These are phyloP conservation scores for Gossypium bickii DNA, from an alignment of 345 rosid species.

Conservation along the genomic window DNA sequence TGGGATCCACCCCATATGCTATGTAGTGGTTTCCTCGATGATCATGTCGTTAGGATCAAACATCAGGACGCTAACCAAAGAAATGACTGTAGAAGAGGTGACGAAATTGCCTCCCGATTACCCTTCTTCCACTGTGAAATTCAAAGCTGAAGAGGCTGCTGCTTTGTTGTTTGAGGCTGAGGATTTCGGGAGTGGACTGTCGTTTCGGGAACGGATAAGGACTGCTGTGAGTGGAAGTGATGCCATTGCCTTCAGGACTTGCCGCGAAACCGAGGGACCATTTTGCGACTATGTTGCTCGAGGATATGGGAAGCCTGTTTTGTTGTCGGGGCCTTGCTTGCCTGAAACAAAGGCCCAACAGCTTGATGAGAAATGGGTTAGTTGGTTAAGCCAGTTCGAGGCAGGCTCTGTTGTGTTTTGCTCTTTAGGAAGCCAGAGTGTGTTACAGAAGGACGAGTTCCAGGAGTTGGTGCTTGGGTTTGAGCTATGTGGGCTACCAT, in stretches of 20 bases:
- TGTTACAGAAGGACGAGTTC: not conserved
- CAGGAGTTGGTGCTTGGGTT: conserved; percentile 2
- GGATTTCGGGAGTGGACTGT: not conserved
- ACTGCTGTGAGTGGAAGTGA: conserved; percentile 27
- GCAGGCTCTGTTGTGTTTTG: conserved; percentile 31
- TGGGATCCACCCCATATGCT: conserved; percentile 12
- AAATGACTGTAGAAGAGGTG: conserved; percentile 8
- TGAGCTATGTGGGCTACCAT: not conserved
- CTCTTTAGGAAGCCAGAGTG: conserved; percentile 29
- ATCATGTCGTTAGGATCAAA: not conserved
- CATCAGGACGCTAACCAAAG: not conserved
- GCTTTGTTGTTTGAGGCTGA: not conserved
- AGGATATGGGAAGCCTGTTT: conserved; percentile 15
- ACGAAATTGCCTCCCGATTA: conserved; percentile 27
- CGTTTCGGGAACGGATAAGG: conserved; percentile 13
- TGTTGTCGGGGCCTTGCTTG: conserved; percentile 51
- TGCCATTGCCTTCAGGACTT: conserved; percentile 36
- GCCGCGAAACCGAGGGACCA: conserved; percentile 34
- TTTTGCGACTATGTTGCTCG: conserved; percentile 28
- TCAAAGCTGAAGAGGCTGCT: conserved; percentile 14
- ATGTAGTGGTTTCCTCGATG: conserved; percentile 14
- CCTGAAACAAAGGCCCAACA: conserved; percentile 20
- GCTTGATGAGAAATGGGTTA: conserved; percentile 39
- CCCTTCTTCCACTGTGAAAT: conserved; percentile 26
- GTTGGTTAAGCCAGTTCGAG: conserved; percentile 25